Base-by-base conservation (phyloP, 228 moss, liverwort and hornwort species). In the Sphagnum fallax region DNA sequence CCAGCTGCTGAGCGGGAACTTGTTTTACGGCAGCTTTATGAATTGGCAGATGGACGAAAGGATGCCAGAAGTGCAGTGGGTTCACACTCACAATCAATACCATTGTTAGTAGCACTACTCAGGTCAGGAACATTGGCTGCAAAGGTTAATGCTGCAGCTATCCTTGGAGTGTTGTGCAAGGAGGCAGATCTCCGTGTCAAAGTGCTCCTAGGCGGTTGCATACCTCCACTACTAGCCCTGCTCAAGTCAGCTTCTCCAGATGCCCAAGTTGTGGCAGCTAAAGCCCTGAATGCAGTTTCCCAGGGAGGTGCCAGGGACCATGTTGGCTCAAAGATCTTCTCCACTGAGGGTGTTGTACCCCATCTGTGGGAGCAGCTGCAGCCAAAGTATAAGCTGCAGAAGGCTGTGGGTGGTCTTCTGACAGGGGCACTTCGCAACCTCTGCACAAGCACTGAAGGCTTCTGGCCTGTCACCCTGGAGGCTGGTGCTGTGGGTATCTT, bases 301-400 rank as follows among this genome's bases (percentile, higher is more conserved):
- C 94, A 92, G 73, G 98, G 90, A 51, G 94, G 98, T 60, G 88
- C 88, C 2, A 90, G 94, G 74, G 98, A 98, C 67, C 91, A 98
- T 69, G 98, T 98, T 52, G 98, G 98, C 11, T 87, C 98, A 9
- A 94, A 92, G 73, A 98, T 98, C 64, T 98, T 98, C 63, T 92
- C 98, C 51, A 98, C 98, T 0, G 98, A 98, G 76, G 98, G 98
- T 16, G 98, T 98, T 52, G 94, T 94, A 5, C 84, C 86, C 48
- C 89, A 91, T 71, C 82, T 98, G 48, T 98, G 98, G 98, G 91
- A 98, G 63, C 98, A 98, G 80, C 76, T 98, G 70, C 90, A 94
- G 60, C 79, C 83, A 51, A 78, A 83, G 48, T 79, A 76, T 16
- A 86, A 76, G 65, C 76, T 94, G 69, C 87, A 94, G 47, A 86